A percentile compares a stretch with the other conserved stretches of the same genome.
Evolutionary conservation across 345 rosid species (phyloP).

Genomic region (Passiflora organensis): DNA sequence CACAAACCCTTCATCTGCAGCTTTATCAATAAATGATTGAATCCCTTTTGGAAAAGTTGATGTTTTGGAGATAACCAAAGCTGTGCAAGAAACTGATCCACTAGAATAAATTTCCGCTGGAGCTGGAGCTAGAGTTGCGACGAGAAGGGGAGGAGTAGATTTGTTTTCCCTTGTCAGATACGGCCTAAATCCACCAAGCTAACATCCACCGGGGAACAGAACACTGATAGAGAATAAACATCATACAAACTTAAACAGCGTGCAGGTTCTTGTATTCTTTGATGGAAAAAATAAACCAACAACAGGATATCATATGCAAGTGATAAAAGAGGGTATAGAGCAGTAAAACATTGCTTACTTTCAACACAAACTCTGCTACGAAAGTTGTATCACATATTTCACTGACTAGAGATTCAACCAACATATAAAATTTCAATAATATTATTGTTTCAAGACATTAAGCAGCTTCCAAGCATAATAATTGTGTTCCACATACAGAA

Average conservation of each 20-base stretch:
- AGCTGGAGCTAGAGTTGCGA: conserved; percentile 1
- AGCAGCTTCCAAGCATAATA: not conserved
- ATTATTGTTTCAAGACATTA: not conserved
- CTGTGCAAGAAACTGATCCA: conserved; percentile 50
- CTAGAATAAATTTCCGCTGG: conserved; percentile 27
- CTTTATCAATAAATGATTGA: conserved; percentile 45
- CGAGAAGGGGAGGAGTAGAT: conserved; percentile 28
- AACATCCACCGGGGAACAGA: conserved; percentile 11
- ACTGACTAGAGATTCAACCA: conserved; percentile 66
- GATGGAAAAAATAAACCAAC: not conserved
- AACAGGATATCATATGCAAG: conserved; percentile 7
- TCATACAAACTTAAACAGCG: not conserved
- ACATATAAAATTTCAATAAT: conserved; percentile 15
- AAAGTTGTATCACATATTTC: conserved; percentile 62
- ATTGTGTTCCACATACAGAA: not conserved
- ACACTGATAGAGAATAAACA: not conserved
- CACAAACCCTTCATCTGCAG: conserved; percentile 70
- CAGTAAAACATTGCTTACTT: conserved; percentile 42
- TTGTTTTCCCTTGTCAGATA: conserved; percentile 48
- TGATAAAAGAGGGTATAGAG: conserved; percentile 2
- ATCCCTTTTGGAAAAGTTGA: conserved; percentile 33
- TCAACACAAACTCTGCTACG: conserved; percentile 70
- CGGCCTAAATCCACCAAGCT: conserved; percentile 75
- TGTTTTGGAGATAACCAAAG: conserved; percentile 55
- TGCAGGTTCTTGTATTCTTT: not conserved